These are phyloP conservation scores for Hypoxylon sp. DNA, from an alignment of 2,329 filamentous ascomycete genomes.

Conservation along the genomic window DNA sequence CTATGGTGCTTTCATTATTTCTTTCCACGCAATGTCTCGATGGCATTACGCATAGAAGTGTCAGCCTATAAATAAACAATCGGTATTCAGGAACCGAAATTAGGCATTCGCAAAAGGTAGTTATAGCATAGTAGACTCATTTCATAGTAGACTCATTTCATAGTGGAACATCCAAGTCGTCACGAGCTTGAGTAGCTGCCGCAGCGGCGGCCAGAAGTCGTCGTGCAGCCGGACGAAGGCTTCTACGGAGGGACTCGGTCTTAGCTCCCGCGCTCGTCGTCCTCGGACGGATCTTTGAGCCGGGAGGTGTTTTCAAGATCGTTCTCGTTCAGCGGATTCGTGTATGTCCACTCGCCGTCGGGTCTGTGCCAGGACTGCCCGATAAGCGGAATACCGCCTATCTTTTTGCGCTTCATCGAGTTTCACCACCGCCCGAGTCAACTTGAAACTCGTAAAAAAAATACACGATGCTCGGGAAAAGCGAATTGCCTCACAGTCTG, in stretches of 20 bases:
- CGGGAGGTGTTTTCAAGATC: conserved; percentile 2
- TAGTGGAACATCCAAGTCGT: conserved; percentile 6
- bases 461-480: conserved; percentile 3
- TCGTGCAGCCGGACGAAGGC: background rate
- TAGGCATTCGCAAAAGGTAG: background rate
- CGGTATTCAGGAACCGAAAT: background rate
- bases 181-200: conserved; percentile 1
- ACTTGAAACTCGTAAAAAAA: background rate
- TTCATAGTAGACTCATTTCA: background rate
- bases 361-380: conserved; percentile 6
- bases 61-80: conserved; percentile 1
- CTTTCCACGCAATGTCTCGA: background rate
- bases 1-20: no score
- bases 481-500: conserved; percentile 4
- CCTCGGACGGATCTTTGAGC: background rate
- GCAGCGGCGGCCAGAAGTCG: background rate
- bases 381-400: background rate
- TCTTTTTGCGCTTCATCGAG: conserved; percentile 4
- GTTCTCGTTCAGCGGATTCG: background rate
- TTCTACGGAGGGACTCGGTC: background rate
- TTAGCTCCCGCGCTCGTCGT: conserved; percentile 6
- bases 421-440: conserved; percentile 1
- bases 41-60: background rate
- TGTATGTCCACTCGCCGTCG: conserved; percentile 10
- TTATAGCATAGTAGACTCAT: background rate